Evolutionary conservation across 768 basidiomycete species (phyloP).

Genomic region (Pulveroboletus sp.): DNA sequence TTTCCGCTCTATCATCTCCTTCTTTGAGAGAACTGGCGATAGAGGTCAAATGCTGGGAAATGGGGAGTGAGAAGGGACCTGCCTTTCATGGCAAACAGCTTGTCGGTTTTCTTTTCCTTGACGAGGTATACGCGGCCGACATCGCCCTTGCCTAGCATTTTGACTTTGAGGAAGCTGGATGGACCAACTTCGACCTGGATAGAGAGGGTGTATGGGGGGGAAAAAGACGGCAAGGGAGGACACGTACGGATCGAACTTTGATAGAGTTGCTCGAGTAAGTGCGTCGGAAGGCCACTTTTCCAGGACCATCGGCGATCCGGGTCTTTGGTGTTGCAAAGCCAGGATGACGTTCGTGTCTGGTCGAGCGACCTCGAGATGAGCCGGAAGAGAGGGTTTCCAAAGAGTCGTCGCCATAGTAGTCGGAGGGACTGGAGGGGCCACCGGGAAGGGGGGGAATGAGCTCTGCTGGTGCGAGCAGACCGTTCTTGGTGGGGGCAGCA

Average conservation of each 20-base stretch:
- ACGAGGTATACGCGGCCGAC: slow-evolving; percentile 99
- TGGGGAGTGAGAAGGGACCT: slow-evolving; percentile 27
- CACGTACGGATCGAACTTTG: slow-evolving; percentile 80
- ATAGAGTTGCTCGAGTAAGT: slow-evolving; percentile 99
- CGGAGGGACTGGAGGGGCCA: slow-evolving; percentile 46
- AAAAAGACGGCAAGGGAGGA: neutral
- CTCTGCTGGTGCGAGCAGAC: slow-evolving; percentile 71
- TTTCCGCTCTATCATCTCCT: slow-evolving; percentile 99
- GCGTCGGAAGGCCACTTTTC: slow-evolving; percentile 76
- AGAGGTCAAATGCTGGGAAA: slow-evolving; percentile 13
- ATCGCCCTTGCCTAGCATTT: slow-evolving; percentile 98
- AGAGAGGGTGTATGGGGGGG: slow-evolving; percentile 1
- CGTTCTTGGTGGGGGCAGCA: slow-evolving; percentile 66
- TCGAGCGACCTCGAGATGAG: slow-evolving; percentile 59
- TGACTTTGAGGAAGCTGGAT: slow-evolving; percentile 92
- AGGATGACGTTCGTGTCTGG: slow-evolving; percentile 38
- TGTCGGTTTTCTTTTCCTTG: slow-evolving; percentile 94
- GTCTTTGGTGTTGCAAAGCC: slow-evolving; percentile 34
- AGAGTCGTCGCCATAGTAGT: slow-evolving; percentile 65
- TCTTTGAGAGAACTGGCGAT: slow-evolving; percentile 88
- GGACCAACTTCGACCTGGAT: slow-evolving; percentile 89
- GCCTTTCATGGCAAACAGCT: slow-evolving; percentile 99
- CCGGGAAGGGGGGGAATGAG: slow-evolving; percentile 54
- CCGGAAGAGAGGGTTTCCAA: slow-evolving; percentile 77
- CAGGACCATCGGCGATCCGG: slow-evolving; percentile 49